Evolutionary conservation across 2,329 filamentous ascomycete genomes (phyloP).

Genomic region (Cadophora luteo-olivacea): DNA sequence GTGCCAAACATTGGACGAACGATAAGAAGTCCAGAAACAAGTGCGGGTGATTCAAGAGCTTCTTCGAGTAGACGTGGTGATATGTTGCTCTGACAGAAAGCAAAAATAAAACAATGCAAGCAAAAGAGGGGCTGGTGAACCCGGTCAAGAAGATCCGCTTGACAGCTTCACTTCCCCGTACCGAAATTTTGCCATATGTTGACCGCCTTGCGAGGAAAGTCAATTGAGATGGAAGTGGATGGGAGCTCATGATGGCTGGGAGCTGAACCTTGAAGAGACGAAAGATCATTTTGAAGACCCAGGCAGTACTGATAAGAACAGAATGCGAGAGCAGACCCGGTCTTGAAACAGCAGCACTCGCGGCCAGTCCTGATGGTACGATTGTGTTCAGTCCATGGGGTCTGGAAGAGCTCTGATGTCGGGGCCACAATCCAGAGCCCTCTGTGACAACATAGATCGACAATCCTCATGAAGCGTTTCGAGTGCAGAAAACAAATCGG

Average conservation of each 20-base stretch:
- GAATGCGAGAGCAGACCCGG: background rate
- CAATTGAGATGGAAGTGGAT: background rate
- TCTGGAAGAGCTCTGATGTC: background rate
- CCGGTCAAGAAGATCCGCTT: too few relatives aligned
- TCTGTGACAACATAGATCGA: too few relatives aligned
- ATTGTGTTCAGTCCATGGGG: background rate
- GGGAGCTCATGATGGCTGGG: background rate
- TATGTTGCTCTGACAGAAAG: background rate
- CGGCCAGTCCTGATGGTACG: background rate
- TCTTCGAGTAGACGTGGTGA: too few relatives aligned
- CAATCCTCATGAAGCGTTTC: background rate
- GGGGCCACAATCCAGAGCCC: too few relatives aligned
- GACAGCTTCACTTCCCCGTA: background rate
- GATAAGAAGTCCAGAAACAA: background rate
- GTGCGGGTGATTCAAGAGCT: background rate
- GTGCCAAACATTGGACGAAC: background rate
- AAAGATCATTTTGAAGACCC: background rate
- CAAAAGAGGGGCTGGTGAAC: background rate
- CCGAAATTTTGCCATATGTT: background rate
- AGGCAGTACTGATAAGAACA: background rate
- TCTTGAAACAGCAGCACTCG: background rate
- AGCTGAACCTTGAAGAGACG: too few relatives aligned
- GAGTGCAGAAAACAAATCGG: background rate
- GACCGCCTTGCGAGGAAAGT: background rate
- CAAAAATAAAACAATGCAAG: background rate